Evolutionary conservation across 2,329 filamentous ascomycete genomes (phyloP).

Genomic region (Trichoderma sp.): DNA sequence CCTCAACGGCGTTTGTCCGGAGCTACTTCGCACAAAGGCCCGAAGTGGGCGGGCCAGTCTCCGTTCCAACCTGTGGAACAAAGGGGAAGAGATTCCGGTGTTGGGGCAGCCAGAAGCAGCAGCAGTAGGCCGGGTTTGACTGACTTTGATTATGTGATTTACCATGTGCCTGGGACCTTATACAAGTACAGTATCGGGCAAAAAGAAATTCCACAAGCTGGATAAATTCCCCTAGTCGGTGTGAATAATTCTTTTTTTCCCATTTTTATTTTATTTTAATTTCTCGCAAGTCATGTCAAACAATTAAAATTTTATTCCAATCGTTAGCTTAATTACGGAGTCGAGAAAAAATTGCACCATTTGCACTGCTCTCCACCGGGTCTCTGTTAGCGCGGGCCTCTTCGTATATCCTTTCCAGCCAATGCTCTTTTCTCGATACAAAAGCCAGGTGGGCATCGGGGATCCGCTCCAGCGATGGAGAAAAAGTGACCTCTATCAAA

Average conservation of each 20-base stretch:
- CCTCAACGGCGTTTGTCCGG: slow-evolving; percentile 16
- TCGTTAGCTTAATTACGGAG: slow-evolving; percentile 4
- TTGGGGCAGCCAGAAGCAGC: not conserved
- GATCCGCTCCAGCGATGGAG: not conserved
- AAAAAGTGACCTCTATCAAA: not conserved
- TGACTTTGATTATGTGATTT: slow-evolving; percentile 2
- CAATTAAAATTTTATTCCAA: not conserved
- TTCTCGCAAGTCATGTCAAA: not conserved
- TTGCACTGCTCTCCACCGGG: not conserved
- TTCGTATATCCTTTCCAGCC: slow-evolving; percentile 5
- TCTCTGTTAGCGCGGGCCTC: not conserved
- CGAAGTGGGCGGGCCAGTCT: slow-evolving; percentile 13
- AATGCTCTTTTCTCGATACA: not conserved
- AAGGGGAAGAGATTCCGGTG: not conserved
- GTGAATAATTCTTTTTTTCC: not conserved
- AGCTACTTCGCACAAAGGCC: slow-evolving; percentile 16
- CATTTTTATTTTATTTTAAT: not conserved
- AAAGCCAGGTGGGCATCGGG: not conserved
- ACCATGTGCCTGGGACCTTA: slow-evolving; percentile 4
- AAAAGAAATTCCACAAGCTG: not conserved
- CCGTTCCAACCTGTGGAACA: slow-evolving; percentile 19
- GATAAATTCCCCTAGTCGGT: not conserved
- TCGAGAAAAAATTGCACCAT: slow-evolving; percentile 2
- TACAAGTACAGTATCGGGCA: not conserved
- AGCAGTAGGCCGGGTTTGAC: not conserved